A percentile compares a stretch with the other conserved stretches of the same genome.
These are phyloP conservation scores for Hyphodiscus sp. DNA, from an alignment of 2,329 filamentous ascomycete genomes.

Conservation along the genomic window DNA sequence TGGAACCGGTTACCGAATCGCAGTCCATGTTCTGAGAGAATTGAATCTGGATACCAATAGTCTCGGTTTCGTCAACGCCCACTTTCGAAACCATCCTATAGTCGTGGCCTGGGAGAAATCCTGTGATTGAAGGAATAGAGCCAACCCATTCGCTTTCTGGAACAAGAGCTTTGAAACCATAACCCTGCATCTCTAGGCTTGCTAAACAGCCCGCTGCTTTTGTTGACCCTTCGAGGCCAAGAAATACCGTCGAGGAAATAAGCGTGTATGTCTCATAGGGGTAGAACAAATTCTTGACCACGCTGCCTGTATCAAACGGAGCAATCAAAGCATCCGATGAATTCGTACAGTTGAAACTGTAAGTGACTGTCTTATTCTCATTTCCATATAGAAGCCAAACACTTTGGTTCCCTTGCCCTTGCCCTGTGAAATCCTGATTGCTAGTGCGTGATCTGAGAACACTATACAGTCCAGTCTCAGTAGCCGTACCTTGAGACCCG, in stretches of 20 bases:
- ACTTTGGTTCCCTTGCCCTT: slow-evolving; percentile 35
- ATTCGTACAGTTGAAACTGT: slow-evolving; percentile 47
- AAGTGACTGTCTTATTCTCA: slow-evolving; percentile 41
- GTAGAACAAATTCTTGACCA: slow-evolving; percentile 57
- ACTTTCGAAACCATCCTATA: slow-evolving; percentile 44
- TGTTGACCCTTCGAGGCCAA: slow-evolving; percentile 41
- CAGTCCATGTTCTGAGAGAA: slow-evolving; percentile 59
- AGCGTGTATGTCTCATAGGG: slow-evolving; percentile 51
- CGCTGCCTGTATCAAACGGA: slow-evolving; percentile 46
- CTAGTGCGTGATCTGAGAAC: slow-evolving; percentile 43
- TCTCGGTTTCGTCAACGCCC: slow-evolving; percentile 34
- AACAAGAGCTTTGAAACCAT: slow-evolving; percentile 52
- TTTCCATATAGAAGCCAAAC: slow-evolving; percentile 49
- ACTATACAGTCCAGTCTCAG: slow-evolving; percentile 56
- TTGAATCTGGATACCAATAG: slow-evolving; percentile 45
- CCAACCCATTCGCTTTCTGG: slow-evolving; percentile 43
- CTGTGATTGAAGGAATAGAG: slow-evolving; percentile 49
- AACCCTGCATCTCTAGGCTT: slow-evolving; percentile 44
- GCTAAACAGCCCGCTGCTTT: slow-evolving; percentile 51
- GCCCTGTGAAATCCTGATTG: slow-evolving; percentile 44
- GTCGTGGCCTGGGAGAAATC: slow-evolving; percentile 55
- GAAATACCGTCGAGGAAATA: slow-evolving; percentile 36
- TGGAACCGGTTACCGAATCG: slow-evolving; percentile 41
- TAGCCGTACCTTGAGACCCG: slow-evolving; percentile 45
- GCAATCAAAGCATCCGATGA: slow-evolving; percentile 43